Evolutionary conservation across 2,329 filamentous ascomycete species (phyloP), one percentile per base, ranked within the genome.

Genomic region (Cercospora zeae-maydis): DNA sequence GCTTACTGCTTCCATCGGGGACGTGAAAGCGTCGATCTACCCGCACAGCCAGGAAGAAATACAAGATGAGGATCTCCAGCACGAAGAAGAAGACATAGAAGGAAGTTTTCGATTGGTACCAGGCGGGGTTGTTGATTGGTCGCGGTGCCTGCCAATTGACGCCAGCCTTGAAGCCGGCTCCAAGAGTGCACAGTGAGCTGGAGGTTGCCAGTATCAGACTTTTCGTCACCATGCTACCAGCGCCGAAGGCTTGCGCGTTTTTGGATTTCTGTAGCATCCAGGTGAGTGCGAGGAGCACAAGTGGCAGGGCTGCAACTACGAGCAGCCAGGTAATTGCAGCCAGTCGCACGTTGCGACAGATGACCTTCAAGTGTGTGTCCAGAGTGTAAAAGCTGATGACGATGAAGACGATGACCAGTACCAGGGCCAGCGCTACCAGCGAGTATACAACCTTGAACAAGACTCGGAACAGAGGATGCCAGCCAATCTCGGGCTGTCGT

Each of bases 61-160:
- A 67, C 6, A 75, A 47, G 45, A 74, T 67, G n/a, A 73, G 14
- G 51, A 75, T 67, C 61, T 76, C 74, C 27, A 72, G 33, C 21
- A 67, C 62, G 58, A 74, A 73, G 7, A 64, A 63, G 51, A 75
- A 68, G 55, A 67, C 55, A 53, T 75, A 76, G 57, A 74, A 74
- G 1, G 65, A 64, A 2, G 70, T 66, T 30, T 69, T 72, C 8
- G 66, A 66, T 36, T 74, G 59, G 27, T 71, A 75, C 73, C 72
- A 75, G 3, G 70, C 70, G 14, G 73, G 70, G 16, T 74, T 37
- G 2, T 53, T 62, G 1, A 55, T 52, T 2, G 72, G 68, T n/a
- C 70, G 53, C 3, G 70, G 63, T 9, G 66, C 6, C 31, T 63
- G 62, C 70, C 71, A 75, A 4, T 66, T 68, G 2, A 67, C 69